A percentile compares a stretch with the other conserved stretches of the same genome.
Conservation (phyloP, 2,329 filamentous ascomycete species). For the Bimuria novae-zelandiae region DNA sequence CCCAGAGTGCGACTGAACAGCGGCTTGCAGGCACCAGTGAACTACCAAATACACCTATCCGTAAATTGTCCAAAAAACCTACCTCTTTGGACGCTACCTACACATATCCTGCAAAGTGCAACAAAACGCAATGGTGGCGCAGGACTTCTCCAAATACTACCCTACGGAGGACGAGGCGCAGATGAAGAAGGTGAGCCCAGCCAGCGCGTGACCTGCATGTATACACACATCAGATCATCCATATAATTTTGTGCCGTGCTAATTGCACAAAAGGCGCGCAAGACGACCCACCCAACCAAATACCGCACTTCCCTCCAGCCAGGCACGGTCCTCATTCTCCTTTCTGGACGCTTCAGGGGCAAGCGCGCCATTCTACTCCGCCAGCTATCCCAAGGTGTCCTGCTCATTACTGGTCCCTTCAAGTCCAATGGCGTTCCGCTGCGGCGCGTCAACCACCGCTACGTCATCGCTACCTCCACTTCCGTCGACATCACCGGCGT, state of each 20-base stretch:
- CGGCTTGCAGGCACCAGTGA: neutral
- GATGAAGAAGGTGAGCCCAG: constrained; percentile 87
- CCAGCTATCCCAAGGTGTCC: constrained; percentile 91
- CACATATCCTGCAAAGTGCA: too few relatives aligned
- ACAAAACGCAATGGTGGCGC: constrained; percentile 34
- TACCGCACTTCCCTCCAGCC: constrained; percentile 88
- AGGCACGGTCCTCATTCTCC: constrained; percentile 95
- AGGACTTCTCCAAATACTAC: constrained; percentile 99
- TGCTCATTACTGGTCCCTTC: constrained; percentile 98
- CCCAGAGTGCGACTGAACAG: neutral
- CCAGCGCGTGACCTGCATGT: neutral
- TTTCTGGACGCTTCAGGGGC: constrained; percentile 98
- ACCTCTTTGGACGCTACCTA: too few relatives aligned
- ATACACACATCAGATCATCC: neutral
- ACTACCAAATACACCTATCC: neutral
- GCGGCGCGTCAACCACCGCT: constrained; percentile 87
- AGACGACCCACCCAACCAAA: constrained; percentile 85
- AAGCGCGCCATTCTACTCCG: constrained; percentile 99
- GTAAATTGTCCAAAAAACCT: neutral
- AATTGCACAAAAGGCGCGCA: constrained; percentile 72
- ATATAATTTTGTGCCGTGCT: too few relatives aligned
- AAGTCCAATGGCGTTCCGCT: constrained; percentile 99
- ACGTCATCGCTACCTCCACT: constrained; percentile 87
- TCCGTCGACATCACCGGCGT: constrained; percentile 82
- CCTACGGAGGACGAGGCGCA: constrained; percentile 87